These are phyloP conservation scores for Pelargonium myrrhifolium DNA, from an alignment of 441 rosid species.

Conservation along the genomic window DNA sequence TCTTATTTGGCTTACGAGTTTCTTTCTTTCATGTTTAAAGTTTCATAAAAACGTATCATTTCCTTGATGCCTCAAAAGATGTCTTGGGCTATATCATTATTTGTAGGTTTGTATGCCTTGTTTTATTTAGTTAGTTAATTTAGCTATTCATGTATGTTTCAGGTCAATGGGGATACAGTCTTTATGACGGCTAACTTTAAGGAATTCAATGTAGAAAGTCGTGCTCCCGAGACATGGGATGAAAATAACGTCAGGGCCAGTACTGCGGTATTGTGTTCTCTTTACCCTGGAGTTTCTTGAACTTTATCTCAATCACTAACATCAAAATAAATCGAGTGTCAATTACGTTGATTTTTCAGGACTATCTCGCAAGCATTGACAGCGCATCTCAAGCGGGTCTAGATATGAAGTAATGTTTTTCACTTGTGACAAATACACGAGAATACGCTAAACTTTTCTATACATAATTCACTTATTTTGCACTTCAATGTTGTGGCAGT, in stretches of 20 bases:
- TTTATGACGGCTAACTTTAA: conserved; percentile 80
- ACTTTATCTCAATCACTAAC: conserved; percentile 10
- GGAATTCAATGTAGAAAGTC: conserved; percentile 75
- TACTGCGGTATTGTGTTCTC: conserved; percentile 47
- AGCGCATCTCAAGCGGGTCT: conserved; percentile 48
- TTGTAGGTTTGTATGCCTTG: conserved; percentile 4
- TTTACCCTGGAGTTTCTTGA: conserved; percentile 13
- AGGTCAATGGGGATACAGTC: conserved; percentile 92
- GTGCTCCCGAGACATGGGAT: conserved; percentile 59
- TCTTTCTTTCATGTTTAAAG: background rate
- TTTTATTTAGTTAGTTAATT: conserved; percentile 2
- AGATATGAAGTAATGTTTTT: conserved; percentile 51
- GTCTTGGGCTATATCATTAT: background rate
- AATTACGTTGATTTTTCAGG: conserved; percentile 35
- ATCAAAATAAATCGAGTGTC: background rate
- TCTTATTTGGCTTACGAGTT: background rate
- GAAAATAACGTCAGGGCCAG: conserved; percentile 66
- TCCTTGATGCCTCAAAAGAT: background rate
- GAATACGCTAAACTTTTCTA: background rate
- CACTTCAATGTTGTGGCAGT: conserved; percentile 35
- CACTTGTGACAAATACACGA: too few relatives aligned
- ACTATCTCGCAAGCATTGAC: conserved; percentile 76
- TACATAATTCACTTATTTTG: conserved; percentile 4
- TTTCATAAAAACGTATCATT: background rate
- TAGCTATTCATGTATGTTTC: conserved; percentile 18